Conservation (phyloP, 78 protist genomes). For the Trichosphaerium sp. region DNA sequence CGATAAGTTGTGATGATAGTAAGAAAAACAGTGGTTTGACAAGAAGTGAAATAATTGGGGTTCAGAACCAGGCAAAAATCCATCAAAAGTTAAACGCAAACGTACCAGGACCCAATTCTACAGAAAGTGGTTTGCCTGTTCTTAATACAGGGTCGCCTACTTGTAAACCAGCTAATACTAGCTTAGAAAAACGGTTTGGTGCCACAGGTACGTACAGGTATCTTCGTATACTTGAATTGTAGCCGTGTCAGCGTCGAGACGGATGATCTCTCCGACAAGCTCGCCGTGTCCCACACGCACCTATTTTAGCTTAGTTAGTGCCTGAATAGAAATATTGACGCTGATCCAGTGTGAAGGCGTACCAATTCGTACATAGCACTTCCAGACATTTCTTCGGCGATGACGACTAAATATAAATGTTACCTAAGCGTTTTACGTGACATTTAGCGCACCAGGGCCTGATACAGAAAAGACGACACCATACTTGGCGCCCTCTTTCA, state of each 20-base stretch:
- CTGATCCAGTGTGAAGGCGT: neutral
- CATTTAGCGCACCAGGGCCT: conserved; percentile 71
- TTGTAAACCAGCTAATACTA: conserved; percentile 88
- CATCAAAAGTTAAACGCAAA: neutral
- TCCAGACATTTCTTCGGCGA: conserved; percentile 97
- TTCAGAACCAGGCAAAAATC: neutral
- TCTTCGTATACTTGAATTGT: conserved; percentile 99
- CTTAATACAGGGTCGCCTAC: conserved; percentile 98
- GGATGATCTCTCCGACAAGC: conserved; percentile 99
- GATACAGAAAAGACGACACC: conserved; percentile 85
- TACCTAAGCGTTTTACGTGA: neutral
- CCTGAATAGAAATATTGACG: neutral
- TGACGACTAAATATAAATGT: conserved; percentile 68
- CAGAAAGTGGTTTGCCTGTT: conserved; percentile 97
- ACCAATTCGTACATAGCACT: conserved; percentile 99
- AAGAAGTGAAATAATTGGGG: neutral
- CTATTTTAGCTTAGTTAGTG: neutral
- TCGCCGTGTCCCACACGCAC: conserved; percentile 91
- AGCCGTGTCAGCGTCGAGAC: conserved; percentile 97
- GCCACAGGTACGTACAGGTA: conserved; percentile 56
- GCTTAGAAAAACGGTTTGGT: neutral
- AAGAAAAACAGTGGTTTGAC: neutral
- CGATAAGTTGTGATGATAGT: neutral
- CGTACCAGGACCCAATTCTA: conserved; percentile 99
- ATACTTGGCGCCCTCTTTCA: too few relatives aligned